phyloP scores from a whole-genome alignment of 2,329 filamentous ascomycete species.

The Fusarium pilosicola region DNA sequence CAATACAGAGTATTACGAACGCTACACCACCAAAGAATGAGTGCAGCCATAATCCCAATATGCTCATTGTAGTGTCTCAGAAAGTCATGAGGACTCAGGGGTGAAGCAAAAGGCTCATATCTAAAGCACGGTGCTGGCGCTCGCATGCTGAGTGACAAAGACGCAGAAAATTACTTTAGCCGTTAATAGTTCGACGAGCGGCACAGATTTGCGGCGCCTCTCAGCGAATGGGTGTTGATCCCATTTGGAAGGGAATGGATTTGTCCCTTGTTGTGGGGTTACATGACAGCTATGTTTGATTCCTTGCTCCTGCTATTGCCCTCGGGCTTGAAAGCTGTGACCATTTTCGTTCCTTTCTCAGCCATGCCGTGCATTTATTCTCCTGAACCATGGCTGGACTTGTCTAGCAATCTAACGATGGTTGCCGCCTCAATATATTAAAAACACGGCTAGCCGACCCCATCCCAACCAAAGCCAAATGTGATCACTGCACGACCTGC shows the following conservation, averaged over 20 bases:
- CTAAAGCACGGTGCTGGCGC: constrained; percentile 18
- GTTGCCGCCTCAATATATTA: constrained; percentile 37
- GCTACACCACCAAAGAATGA: constrained; percentile 1
- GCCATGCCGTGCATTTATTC: constrained; percentile 1
- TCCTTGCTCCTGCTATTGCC: not conserved
- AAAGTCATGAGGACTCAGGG: constrained; percentile 13
- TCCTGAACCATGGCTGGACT: constrained; percentile 18
- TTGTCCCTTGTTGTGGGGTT: constrained; percentile 26
- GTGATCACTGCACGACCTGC: constrained; percentile 15
- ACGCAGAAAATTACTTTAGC: constrained; percentile 10
- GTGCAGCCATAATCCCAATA: not conserved
- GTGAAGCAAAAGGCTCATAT: not conserved
- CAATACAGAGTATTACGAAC: not conserved
- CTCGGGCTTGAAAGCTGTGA: constrained; percentile 10
- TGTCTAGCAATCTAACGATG: constrained; percentile 20
- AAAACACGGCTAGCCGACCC: constrained; percentile 15
- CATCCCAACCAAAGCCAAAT: constrained; percentile 28
- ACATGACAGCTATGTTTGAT: constrained; percentile 14
- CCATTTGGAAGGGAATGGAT: constrained; percentile 36
- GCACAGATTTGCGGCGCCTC: constrained; percentile 26
- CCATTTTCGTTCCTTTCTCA: constrained; percentile 14
- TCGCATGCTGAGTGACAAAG: constrained; percentile 11
- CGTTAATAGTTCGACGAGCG: constrained; percentile 28
- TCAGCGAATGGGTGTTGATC: constrained; percentile 39
- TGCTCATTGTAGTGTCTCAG: constrained; percentile 16